Base-by-base conservation (phyloP, 2,329 filamentous ascomycete species). In the Blastomyces percursus region DNA sequence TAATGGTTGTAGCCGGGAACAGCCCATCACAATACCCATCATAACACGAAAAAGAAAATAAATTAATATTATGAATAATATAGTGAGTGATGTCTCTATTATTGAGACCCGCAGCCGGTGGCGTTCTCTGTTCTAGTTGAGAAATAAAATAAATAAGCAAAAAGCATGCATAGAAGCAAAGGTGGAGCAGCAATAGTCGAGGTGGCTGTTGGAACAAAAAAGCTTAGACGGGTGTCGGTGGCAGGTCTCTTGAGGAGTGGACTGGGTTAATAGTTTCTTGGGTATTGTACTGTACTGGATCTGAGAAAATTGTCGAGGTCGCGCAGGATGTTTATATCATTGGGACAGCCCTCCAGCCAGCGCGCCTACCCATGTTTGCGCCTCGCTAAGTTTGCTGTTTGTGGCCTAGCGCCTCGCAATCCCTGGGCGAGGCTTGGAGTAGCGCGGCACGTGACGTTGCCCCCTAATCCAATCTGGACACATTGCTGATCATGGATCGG, bases 261-360 rank as follows among this genome's bases (percentile, higher is more conserved):
- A 38, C 52, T 16, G 30, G 52, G 52, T 32, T n/a, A 35, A 55
- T 54, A 19, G 27, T 21, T 55, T 42, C 27, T 38, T 56, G 40
- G 51, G 54, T 50, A n/a, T n/a, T n/a, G n/a, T n/a, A n/a, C n/a
- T n/a, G n/a, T n/a, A 24, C 57, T 57, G 54, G 60, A 55, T 61
- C 63, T 58, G 50, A 40, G 56, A 59, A 60, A 59, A 62, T 65
- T 61, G 46, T 76, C 75, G 74, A 76, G 74, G 75, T 76, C 73
- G 76, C 74, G 75, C 73, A 73, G 73, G 71, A 71, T 75, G 75
- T 77, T 77, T 77, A 77, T 77, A 77, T 77, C 75, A 77, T 77
- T 74, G 74, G 74, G 68, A 61, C 62, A 68, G 68, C 71, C 69
- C 71, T 72, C 68, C 63, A 69, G 67, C 70, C 70, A 71, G 69